Conservation (phyloP, 2,329 filamentous ascomycete genomes). For the Aspergillus sp. region DNA sequence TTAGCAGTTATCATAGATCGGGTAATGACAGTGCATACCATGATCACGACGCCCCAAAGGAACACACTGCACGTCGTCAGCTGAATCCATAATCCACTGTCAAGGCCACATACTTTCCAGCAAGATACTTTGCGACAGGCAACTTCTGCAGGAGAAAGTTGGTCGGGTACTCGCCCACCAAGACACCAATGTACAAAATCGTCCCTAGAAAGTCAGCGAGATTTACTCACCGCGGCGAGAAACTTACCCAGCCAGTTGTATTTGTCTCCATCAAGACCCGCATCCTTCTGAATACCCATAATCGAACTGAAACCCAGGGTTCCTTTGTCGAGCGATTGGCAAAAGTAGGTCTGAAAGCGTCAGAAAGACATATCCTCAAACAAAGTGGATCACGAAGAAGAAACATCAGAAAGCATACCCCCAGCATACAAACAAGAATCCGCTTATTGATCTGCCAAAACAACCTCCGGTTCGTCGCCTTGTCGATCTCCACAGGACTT, state of each 20-base stretch:
- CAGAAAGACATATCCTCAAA: too few species aligned
- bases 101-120: constrained; percentile 43
- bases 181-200: constrained; percentile 56
- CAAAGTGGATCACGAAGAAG: too few species aligned
- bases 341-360: constrained; percentile 24
- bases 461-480: constrained; percentile 23
- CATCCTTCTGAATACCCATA: constrained; percentile 32
- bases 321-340: constrained; percentile 29
- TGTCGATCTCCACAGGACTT: constrained; percentile 17
- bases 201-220: constrained; percentile 50
- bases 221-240: background rate
- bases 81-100: too few species aligned
- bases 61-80: constrained; percentile 38
- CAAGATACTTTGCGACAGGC: constrained; percentile 54
- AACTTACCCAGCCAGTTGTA: constrained; percentile 32
- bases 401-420: background rate
- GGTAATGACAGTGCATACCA: constrained; percentile 41
- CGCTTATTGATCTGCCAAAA: constrained; percentile 26
- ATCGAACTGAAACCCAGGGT: constrained; percentile 29
- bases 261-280: constrained; percentile 48
- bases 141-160: constrained; percentile 54
- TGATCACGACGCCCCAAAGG: constrained; percentile 54
- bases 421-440: constrained; percentile 15
- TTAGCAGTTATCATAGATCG: background rate
- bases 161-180: constrained; percentile 57